A percentile compares a stretch with the other conserved stretches of the same genome.
Evolutionary conservation across 805 yeast species (phyloP).

Genomic region (Candida insectalens): DNA sequence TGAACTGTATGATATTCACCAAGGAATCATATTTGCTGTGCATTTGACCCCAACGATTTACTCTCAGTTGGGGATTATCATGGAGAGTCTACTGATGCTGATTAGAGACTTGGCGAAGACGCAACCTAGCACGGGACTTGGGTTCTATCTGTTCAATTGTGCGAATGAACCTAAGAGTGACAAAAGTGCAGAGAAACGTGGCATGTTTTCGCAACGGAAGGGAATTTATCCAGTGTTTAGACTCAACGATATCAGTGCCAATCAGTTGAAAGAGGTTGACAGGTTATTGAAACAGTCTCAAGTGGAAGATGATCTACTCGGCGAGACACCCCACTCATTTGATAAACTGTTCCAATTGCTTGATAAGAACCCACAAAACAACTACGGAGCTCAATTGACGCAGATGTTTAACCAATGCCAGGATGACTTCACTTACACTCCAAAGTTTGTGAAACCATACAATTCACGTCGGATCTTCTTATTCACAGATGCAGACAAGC

Average conservation of each 20-base stretch:
- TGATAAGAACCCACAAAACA: slow-evolving; percentile 12
- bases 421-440: slow-evolving; percentile 40
- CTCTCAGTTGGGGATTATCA: slow-evolving; percentile 28
- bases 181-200: not conserved
- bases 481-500: slow-evolving; percentile 69
- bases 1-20: slow-evolving; percentile 41
- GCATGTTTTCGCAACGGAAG: slow-evolving; percentile 9
- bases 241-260: slow-evolving; percentile 43
- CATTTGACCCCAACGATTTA: slow-evolving; percentile 46
- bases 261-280: slow-evolving; percentile 46
- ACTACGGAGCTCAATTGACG: slow-evolving; percentile 26
- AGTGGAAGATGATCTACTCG: slow-evolving; percentile 6
- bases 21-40: slow-evolving; percentile 54
- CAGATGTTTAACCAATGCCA: slow-evolving; percentile 40
- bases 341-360: slow-evolving; percentile 21
- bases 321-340: slow-evolving; percentile 6
- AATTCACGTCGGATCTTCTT: slow-evolving; percentile 54
- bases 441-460: slow-evolving; percentile 31
- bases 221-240: slow-evolving; percentile 44
- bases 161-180: slow-evolving; percentile 14
- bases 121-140: slow-evolving; percentile 63
- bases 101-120: slow-evolving; percentile 58
- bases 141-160: slow-evolving; percentile 56
- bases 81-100: slow-evolving; percentile 50
- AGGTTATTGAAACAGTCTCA: slow-evolving; percentile 36